Base-by-base conservation (phyloP, 768 basidiomycete species). In the Lentinula detonsa region DNA sequence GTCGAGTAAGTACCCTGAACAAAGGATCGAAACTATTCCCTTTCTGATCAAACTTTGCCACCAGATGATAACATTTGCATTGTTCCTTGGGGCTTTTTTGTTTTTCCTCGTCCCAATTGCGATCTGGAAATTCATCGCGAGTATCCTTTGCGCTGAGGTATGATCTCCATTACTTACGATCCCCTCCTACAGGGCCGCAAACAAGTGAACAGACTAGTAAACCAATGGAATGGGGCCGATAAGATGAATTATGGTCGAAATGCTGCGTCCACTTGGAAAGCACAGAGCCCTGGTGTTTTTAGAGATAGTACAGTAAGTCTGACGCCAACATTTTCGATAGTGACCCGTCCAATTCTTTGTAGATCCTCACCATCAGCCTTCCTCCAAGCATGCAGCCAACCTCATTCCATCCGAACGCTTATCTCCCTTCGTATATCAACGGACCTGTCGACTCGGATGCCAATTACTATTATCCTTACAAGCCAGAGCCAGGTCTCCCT, bases 371-470 rank as follows among this genome's bases (percentile, higher is more conserved):
- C 11, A 48, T 48, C 49, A 74, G 71, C 4, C 68, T 78, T 16
- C 80, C 82, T 9, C 57, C 70, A 21, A 48, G 46, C 46, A 64
- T 65, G 34, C 66, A 64, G 13, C 65, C 72, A 4, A 69, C 78
- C 35, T 61, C 66, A 16, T 84, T 81, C 66, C 75, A 79, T 61
- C 74, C 75, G 3, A 73, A 76, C 37, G 74, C 76, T 5, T 71
- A 68, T 63, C 71, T 80, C 18, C 82, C 83, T 8, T 72, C 79
- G 6, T 76, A 79, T 61, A 73, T 83, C 57, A 76, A 76, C 57
- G 69, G 68, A 2, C 74, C 75, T 11, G 50, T 65, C 8, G 78
- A 81, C 54, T 65, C 72, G 46, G 63, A 67, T 11, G 64, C 65
- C 8, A 67, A 70, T 65, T 70, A 70, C 70, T 66, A 73, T 67